Base-by-base conservation (phyloP, 805 yeast genomes). In the Cyberlindnera mississippiensis region DNA sequence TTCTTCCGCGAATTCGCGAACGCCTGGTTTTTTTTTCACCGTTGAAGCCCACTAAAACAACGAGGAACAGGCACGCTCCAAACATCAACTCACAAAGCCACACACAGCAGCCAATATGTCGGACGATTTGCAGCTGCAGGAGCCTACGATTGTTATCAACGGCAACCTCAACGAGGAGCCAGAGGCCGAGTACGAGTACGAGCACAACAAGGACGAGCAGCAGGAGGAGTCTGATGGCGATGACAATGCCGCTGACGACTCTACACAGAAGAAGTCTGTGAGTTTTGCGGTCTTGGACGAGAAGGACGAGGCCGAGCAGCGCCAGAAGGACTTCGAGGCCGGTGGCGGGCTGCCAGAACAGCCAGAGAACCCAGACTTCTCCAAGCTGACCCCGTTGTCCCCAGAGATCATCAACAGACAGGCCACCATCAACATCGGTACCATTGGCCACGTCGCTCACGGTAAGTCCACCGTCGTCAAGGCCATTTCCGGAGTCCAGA, bases 321-420 rank as follows among this genome's bases (percentile, higher is more conserved):
- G 88, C 57, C 73, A 75, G 57, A 75, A 80, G 60, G 97, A 91
- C 64, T 90, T 93, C 56, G 95, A 87, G 73, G 98, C 88, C 67
- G 96, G 98, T 64, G 98, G 98, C 45, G 99, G 99, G 40, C 76
- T 93, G 45, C 99, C 99, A 41, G 96, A 85, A 64, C 99, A 93
- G 69, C 96, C 96, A 44, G 83, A 75, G 30, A 72, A 86, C 67
- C 95, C 95, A 44, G 96, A 90, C 62, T 84, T 91, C 59, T 52
- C 84, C 31, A 62, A 69, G 52, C 69, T 93, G 68, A 86, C 91
- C 36, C 97, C 99, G 27, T 71, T 87, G 49, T 83, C 95, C 7
- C 93, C 96, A 41, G 99, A 90, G 61, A 95, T 93, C 62, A 93
- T 93, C 69, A 87, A 86, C 67, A 85, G 99, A 77, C 99, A 93